Percentiles rank a stretch among this genome's conserved stretches.
Evolutionary conservation across 129 eudicot genomes (phyloP).

Genomic region (Glebionis coronaria): DNA sequence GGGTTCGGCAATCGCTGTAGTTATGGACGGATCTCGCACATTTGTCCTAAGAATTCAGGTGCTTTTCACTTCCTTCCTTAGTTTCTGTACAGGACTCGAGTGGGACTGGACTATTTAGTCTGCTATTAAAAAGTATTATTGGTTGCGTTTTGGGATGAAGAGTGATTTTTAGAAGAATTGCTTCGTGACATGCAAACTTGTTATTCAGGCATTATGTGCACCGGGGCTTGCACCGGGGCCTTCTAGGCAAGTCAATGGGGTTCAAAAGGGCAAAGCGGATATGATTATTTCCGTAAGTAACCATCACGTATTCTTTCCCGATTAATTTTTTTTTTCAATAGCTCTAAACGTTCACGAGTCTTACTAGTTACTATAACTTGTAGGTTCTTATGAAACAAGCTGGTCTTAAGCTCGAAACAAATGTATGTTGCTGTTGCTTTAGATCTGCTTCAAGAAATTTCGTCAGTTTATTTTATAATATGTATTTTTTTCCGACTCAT

Average conservation of each 20-base stretch:
- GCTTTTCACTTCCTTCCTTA: neutral
- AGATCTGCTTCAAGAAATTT: neutral
- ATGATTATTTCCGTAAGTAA: constrained; percentile 91
- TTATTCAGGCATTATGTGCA: constrained; percentile 75
- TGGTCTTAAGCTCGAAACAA: constrained; percentile 80
- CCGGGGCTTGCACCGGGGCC: constrained; percentile 43
- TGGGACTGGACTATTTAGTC: neutral
- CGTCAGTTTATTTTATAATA: neutral
- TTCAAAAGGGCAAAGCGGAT: constrained; percentile 77
- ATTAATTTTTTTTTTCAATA: too few relatives aligned
- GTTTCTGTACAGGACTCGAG: neutral
- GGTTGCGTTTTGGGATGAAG: neutral
- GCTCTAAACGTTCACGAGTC: neutral
- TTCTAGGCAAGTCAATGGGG: constrained; percentile 74
- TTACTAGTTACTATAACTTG: constrained; percentile 18
- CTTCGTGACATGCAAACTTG: neutral
- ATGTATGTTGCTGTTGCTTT: constrained; percentile 42
- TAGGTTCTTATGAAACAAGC: constrained; percentile 97
- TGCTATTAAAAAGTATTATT: neutral
- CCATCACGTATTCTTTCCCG: constrained; percentile 8
- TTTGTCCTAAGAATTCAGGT: constrained; percentile 89
- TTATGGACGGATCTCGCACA: constrained; percentile 87
- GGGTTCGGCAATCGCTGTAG: constrained; percentile 78
- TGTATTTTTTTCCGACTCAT: neutral
- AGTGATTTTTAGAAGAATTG: neutral